Conservation (phyloP, 768 basidiomycete species). For the Serendipita indica region DNA sequence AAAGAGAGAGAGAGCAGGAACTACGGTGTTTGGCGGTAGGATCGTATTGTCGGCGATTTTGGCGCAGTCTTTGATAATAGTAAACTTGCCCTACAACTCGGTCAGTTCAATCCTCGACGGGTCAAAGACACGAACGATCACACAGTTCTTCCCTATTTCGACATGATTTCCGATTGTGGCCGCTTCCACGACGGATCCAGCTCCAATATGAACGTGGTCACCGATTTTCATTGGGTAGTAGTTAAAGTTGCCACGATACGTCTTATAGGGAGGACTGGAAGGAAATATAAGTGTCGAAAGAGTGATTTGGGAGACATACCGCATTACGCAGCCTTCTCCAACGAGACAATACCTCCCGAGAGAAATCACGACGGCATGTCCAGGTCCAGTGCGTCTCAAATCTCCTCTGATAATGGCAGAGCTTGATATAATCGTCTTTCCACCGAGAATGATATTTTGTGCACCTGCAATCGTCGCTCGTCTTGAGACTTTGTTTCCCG, state of each 20-base stretch:
- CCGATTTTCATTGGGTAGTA: constrained; percentile 98
- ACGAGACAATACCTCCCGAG: constrained; percentile 87
- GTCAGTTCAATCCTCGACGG: background rate
- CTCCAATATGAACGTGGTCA: constrained; percentile 88
- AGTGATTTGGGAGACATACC: constrained; percentile 30
- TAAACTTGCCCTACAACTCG: constrained; percentile 69
- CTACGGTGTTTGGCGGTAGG: constrained; percentile 80
- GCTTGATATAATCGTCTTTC: constrained; percentile 89
- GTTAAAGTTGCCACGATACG: constrained; percentile 81
- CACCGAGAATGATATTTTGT: constrained; percentile 92
- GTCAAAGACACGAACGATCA: constrained; percentile 49
- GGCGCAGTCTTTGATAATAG: constrained; percentile 91
- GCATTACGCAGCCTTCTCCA: constrained; percentile 79
- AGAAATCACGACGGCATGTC: constrained; percentile 86
- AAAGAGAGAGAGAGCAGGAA: constrained; percentile 77
- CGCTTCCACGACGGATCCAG: constrained; percentile 80
- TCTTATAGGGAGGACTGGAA: constrained; percentile 69
- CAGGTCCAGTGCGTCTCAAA: constrained; percentile 72
- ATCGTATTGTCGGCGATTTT: constrained; percentile 81
- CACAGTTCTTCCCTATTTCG: constrained; percentile 87
- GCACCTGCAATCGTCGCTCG: constrained; percentile 84
- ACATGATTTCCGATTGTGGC: constrained; percentile 89
- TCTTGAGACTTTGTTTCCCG: constrained; percentile 90
- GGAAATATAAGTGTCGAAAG: background rate
- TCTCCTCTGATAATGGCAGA: constrained; percentile 89